Evolutionary conservation across 192 early-diverging fungal genomes (phyloP).

Genomic region (Coemansia sp.): DNA sequence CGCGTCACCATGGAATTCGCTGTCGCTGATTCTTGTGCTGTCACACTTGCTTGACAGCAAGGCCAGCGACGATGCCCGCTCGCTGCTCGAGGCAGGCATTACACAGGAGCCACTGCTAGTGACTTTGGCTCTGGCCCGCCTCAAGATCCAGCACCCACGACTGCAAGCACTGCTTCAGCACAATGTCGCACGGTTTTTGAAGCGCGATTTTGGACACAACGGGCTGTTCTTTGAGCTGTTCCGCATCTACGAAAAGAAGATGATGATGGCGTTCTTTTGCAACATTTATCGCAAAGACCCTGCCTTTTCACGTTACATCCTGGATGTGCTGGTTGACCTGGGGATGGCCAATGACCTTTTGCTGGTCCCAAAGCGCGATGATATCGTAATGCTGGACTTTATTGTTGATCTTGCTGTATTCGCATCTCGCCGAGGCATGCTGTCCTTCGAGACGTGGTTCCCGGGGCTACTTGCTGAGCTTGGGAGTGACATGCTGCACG

Average conservation of each 20-base stretch:
- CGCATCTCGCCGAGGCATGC: conserved; percentile 50
- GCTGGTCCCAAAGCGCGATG: conserved; percentile 50
- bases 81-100: conserved; percentile 44
- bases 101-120: conserved; percentile 50
- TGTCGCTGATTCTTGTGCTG: conserved; percentile 49
- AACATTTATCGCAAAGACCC: conserved; percentile 52
- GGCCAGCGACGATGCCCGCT: conserved; percentile 42
- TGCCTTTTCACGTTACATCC: conserved; percentile 31
- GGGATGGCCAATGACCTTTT: conserved; percentile 46
- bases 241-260: conserved; percentile 52
- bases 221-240: conserved; percentile 55
- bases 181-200: conserved; percentile 49
- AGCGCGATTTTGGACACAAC: conserved; percentile 35
- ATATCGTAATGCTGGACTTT: conserved; percentile 56
- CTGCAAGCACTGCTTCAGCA: conserved; percentile 52
- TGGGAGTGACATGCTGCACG: conserved; percentile 48
- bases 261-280: conserved; percentile 52
- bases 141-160: conserved; percentile 56
- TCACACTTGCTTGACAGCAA: conserved; percentile 52
- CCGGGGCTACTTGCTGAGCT: conserved; percentile 48
- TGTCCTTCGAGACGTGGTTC: conserved; percentile 55
- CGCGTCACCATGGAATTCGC: conserved; percentile 54
- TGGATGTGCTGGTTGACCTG: conserved; percentile 46
- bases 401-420: conserved; percentile 54
- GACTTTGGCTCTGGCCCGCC: conserved; percentile 46